A percentile compares a stretch with the other conserved stretches of the same genome.
Conservation (phyloP, 768 basidiomycete species). For the Chalciporus chontae region DNA sequence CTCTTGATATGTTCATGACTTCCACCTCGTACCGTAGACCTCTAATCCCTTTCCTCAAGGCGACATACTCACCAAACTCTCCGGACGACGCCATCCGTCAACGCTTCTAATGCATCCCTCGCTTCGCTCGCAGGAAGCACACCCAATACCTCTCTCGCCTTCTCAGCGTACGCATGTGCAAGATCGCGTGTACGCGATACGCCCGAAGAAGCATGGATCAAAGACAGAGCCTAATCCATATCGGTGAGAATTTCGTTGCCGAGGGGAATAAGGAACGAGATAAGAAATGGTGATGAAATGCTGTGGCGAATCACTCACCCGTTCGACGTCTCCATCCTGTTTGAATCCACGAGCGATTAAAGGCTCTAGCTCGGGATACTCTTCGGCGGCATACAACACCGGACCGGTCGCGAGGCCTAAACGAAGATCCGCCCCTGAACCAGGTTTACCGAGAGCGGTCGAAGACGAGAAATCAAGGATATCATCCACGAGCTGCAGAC, state of each 20-base stretch:
- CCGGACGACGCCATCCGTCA: constrained; percentile 66
- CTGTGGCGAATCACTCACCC: constrained; percentile 41
- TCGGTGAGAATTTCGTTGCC: not conserved
- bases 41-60: too few relatives aligned
- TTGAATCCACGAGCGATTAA: constrained; percentile 79
- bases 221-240: constrained; percentile 54
- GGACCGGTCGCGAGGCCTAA: constrained; percentile 86
- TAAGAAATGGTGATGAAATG: not conserved
- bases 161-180: constrained; percentile 69
- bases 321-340: constrained; percentile 73
- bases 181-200: constrained; percentile 76
- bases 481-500: constrained; percentile 84
- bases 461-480: constrained; percentile 89
- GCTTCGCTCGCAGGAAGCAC: constrained; percentile 80
- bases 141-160: constrained; percentile 66
- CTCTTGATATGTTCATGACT: not conserved
- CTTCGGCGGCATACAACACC: constrained; percentile 81
- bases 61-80: constrained; percentile 44
- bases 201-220: constrained; percentile 60
- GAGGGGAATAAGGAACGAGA: not conserved
- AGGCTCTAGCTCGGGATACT: constrained; percentile 70
- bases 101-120: constrained; percentile 65
- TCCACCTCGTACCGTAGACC: not conserved
- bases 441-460: constrained; percentile 82
- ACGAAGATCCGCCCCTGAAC: constrained; percentile 72